Conservation (phyloP, 1,284 basidiomycete genomes). For the Cryptococcus jaspeensis region DNA sequence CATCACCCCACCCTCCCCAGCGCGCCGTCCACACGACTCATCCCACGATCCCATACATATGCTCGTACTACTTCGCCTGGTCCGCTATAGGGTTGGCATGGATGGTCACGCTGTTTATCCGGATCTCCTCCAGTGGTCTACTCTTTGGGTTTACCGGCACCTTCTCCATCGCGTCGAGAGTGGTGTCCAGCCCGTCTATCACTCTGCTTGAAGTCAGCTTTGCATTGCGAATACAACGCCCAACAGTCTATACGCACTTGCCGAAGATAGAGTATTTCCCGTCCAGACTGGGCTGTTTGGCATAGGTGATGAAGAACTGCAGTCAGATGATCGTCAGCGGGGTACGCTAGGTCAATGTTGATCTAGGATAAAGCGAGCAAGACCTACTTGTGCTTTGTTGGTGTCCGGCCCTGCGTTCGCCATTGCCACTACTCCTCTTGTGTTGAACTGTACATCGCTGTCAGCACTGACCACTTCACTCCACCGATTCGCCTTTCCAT, state of each 20-base stretch:
- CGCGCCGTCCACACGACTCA: too few species aligned
- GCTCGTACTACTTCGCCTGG: conserved; percentile 17
- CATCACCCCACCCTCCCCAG: too few species aligned
- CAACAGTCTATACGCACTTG: conserved; percentile 46
- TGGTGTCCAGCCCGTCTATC: conserved; percentile 89
- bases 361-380: neutral
- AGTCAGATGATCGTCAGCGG: conserved; percentile 3
- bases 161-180: conserved; percentile 84
- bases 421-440: conserved; percentile 92
- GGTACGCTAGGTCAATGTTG: neutral
- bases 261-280: conserved; percentile 94
- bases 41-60: neutral
- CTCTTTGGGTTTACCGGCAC: conserved; percentile 89
- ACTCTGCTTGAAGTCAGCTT: conserved; percentile 54
- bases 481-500: too few species aligned
- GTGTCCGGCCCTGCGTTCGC: conserved; percentile 90
- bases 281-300: conserved; percentile 87
- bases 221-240: neutral
- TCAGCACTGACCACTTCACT: neutral
- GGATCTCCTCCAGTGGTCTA: conserved; percentile 79
- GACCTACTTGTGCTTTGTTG: conserved; percentile 69
- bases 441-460: conserved; percentile 70
- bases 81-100: conserved; percentile 79
- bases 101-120: conserved; percentile 76
- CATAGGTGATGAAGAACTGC: conserved; percentile 90